Percentiles rank a stretch among this genome's conserved stretches.
phyloP scores from a whole-genome alignment of 1,284 basidiomycete species.

The Leccinum proximum region DNA sequence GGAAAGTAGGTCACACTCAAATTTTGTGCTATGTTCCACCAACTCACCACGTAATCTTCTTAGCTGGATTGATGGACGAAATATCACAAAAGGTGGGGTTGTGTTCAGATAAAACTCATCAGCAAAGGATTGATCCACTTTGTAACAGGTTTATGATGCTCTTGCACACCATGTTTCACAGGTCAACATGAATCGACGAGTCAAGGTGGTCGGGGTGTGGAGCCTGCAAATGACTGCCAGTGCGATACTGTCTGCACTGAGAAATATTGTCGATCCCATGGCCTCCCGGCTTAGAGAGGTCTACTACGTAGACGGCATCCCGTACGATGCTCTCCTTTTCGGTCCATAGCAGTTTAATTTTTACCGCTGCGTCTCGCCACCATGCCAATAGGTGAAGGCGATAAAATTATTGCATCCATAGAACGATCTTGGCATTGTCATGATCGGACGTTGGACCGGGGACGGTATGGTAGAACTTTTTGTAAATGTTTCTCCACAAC shows the following conservation, averaged over 20 bases:
- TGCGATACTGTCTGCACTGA: constrained; percentile 57
- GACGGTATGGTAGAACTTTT: neutral
- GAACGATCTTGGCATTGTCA: neutral
- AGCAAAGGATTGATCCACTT: constrained; percentile 7
- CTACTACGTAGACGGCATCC: constrained; percentile 35
- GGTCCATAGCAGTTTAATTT: constrained; percentile 22
- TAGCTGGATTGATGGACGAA: constrained; percentile 81
- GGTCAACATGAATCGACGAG: constrained; percentile 81
- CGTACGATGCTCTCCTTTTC: constrained; percentile 30
- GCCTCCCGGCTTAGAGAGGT: constrained; percentile 42
- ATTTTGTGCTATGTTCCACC: neutral
- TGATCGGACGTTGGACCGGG: neutral
- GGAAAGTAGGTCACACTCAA: constrained; percentile 61
- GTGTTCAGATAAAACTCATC: constrained; percentile 1
- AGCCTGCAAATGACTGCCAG: constrained; percentile 73
- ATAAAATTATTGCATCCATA: constrained; percentile 1
- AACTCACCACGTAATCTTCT: constrained; percentile 18
- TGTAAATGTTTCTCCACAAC: neutral
- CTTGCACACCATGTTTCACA: constrained; percentile 91
- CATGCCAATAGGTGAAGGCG: constrained; percentile 9
- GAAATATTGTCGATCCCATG: constrained; percentile 55
- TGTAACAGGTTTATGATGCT: constrained; percentile 75
- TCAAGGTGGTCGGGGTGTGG: constrained; percentile 87
- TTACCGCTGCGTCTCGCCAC: constrained; percentile 1
- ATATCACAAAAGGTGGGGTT: constrained; percentile 66